phyloP scores from a whole-genome alignment of 2,329 filamentous ascomycete species.

The Graphiopsis chlorocephala region DNA sequence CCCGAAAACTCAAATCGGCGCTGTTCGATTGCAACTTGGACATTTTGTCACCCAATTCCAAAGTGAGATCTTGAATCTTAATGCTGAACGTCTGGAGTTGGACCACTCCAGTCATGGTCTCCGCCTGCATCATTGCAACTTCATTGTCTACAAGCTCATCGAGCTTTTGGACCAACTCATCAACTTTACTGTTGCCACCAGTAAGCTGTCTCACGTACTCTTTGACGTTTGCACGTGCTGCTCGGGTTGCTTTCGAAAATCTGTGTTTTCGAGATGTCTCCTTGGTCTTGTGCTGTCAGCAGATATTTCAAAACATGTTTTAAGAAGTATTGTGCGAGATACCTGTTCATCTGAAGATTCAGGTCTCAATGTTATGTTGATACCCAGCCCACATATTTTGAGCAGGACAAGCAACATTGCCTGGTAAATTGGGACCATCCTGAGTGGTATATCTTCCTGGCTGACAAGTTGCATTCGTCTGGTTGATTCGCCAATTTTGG shows the following conservation, averaged over 20 bases:
- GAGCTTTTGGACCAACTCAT: neutral
- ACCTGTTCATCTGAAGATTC: neutral
- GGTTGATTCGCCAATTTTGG: neutral
- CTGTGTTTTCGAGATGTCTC: too few relatives aligned
- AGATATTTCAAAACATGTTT: too few relatives aligned
- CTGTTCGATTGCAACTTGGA: neutral
- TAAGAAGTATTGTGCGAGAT: neutral
- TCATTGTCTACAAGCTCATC: neutral
- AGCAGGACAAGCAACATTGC: neutral
- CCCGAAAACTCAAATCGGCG: neutral
- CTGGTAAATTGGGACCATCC: neutral
- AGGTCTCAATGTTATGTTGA: neutral
- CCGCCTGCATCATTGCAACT: neutral
- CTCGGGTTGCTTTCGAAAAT: neutral
- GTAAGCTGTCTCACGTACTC: neutral
- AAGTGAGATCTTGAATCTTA: neutral
- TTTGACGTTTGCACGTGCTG: neutral
- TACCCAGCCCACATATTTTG: neutral
- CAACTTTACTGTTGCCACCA: neutral
- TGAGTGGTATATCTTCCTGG: neutral
- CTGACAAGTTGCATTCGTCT: neutral
- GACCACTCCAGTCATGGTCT: neutral
- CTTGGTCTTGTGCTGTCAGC: too few relatives aligned
- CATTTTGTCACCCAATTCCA: neutral
- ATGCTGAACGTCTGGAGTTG: neutral